phyloP scores from a whole-genome alignment of 768 basidiomycete genomes.

The Postia placenta region DNA sequence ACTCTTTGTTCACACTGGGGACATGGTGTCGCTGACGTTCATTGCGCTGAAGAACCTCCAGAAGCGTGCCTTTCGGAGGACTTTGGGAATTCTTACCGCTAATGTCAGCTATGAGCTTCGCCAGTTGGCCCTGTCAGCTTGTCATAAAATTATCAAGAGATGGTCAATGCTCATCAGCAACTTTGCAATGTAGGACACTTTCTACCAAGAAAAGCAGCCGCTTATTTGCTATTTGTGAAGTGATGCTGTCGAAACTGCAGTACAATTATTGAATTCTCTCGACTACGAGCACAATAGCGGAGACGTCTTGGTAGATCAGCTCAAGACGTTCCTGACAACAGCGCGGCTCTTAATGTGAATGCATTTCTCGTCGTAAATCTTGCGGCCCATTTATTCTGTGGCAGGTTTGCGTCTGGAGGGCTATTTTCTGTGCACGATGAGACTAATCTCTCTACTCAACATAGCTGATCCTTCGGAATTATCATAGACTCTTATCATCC shows the following conservation, averaged over 20 bases:
- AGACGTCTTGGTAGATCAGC: constrained; percentile 54
- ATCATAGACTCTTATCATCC: constrained; percentile 35
- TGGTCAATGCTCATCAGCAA: constrained; percentile 49
- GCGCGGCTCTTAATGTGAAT: constrained; percentile 46
- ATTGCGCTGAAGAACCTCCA: constrained; percentile 53
- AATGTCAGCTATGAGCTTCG: constrained; percentile 63
- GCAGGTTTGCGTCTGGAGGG: constrained; percentile 54
- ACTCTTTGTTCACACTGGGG: constrained; percentile 40
- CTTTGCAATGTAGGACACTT: constrained; percentile 36
- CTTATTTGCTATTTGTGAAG: constrained; percentile 24
- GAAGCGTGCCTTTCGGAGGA: constrained; percentile 50
- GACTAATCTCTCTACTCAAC: too few relatives aligned
- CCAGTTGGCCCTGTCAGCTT: constrained; percentile 55
- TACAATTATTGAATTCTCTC: constrained; percentile 42
- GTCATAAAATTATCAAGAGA: constrained; percentile 58
- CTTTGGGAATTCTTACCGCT: constrained; percentile 43
- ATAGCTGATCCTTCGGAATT: too few relatives aligned
- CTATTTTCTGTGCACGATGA: too few relatives aligned
- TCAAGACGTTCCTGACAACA: constrained; percentile 47
- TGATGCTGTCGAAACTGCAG: constrained; percentile 45
- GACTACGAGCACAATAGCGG: constrained; percentile 39
- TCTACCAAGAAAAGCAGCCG: not conserved
- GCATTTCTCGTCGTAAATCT: not conserved
- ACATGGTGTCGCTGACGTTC: constrained; percentile 45
- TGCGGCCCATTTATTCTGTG: not conserved